Evolutionary conservation across 1,284 basidiomycete species (phyloP), one percentile per base, ranked within the genome.

Genomic region (Rhodofomes roseus): DNA sequence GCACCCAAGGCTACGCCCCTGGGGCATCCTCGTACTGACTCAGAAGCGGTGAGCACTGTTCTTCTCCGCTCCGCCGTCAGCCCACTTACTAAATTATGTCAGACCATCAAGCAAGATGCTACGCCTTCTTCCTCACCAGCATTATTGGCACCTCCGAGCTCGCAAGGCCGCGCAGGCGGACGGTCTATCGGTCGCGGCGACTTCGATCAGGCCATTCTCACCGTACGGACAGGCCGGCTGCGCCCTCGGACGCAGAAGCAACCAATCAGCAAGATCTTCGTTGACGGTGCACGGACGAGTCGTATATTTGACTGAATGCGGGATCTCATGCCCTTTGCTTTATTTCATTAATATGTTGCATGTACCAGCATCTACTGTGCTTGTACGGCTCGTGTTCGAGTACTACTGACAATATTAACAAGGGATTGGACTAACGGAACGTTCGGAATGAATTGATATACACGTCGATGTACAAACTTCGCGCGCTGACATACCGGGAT

Each of bases 161-260:
- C 79, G 29, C 75, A 79, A 65, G 76, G 77, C 20, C 75, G 74
- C 53, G 74, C 77, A 22, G 69, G 73, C 40, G 77, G 78, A 9
- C 71, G 71, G 14, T 87, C 90, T 1, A 70, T 90, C 60, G 85
- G 86, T 18, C 82, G 88, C 40, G 92, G 92, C 12, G 89, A 90
- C 59, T 74, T 95, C 41, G 92, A 95, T 66, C 84, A 90, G 66
- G 90, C 90, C 8, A 89, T 95, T 55, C 84, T 89, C 37, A 93
- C 87, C 61, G 84, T 95, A 76, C 85, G 87, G 37, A 81, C 85
- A 31, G 89, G 87, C 16, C 82, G 82, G 60, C 76, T 85, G 59
- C 77, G 86, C 65, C 75, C 77, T 55, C 77, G 86, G 23, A 75
- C 77, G 40, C 70, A 75, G 12, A 77, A 82, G 34, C 72, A 78